phyloP scores from a whole-genome alignment of 169 alveolate genomes.

The Cryptosporidium canis region DNA sequence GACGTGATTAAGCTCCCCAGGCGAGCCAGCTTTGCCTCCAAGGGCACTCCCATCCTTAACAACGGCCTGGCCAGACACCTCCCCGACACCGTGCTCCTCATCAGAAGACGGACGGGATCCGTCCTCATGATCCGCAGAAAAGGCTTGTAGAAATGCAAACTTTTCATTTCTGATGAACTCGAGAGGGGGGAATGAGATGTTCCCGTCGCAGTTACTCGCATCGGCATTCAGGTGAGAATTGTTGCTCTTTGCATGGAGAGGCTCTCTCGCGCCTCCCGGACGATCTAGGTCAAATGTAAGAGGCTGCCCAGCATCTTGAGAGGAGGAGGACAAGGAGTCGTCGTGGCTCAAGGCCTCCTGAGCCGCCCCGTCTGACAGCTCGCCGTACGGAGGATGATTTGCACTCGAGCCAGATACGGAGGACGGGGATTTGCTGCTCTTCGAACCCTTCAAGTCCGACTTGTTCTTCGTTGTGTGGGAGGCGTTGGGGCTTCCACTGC shows the following conservation, averaged over 20 bases:
- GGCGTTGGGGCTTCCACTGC: background rate
- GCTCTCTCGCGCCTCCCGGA: too few relatives aligned
- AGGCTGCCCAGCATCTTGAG: too few relatives aligned
- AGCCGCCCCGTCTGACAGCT: too few relatives aligned
- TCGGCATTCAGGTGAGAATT: background rate
- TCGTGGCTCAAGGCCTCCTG: too few relatives aligned
- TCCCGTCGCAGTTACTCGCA: background rate
- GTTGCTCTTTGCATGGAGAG: background rate
- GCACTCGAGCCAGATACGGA: too few relatives aligned
- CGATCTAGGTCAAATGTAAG: too few relatives aligned
- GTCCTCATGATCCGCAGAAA: background rate
- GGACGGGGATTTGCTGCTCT: too few relatives aligned
- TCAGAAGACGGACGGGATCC: background rate
- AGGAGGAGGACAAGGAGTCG: too few relatives aligned
- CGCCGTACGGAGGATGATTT: too few relatives aligned
- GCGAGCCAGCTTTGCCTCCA: background rate
- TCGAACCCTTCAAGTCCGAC: background rate
- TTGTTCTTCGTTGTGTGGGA: constrained; percentile 16
- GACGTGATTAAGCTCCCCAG: background rate
- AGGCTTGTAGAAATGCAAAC: constrained; percentile 35
- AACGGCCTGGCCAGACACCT: background rate
- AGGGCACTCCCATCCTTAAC: background rate
- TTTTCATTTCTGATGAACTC: constrained; percentile 42
- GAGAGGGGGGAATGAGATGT: constrained; percentile 41
- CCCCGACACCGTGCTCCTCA: background rate